Conservation (phyloP, 305 asterid species). For the Plantago coronopus region DNA sequence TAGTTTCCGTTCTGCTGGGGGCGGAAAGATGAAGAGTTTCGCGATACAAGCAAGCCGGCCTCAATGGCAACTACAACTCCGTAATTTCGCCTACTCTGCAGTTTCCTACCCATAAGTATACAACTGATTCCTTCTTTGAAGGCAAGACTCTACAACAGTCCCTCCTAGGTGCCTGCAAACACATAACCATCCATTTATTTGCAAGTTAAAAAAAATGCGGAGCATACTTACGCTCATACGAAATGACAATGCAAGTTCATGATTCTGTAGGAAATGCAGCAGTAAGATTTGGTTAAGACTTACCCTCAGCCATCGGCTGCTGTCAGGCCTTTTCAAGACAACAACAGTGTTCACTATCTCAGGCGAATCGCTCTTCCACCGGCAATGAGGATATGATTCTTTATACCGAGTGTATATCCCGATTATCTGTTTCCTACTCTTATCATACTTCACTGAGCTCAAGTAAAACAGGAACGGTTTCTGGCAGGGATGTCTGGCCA, state of each 20-base stretch:
- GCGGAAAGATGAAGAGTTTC: too few relatives aligned
- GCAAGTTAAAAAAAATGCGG: not conserved
- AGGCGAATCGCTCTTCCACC: conserved; percentile 67
- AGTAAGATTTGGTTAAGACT: not conserved
- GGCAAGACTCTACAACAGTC: conserved; percentile 85
- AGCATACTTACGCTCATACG: not conserved
- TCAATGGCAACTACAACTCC: conserved; percentile 31
- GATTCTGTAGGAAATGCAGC: not conserved
- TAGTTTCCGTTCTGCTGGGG: not conserved
- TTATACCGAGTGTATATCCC: conserved; percentile 58
- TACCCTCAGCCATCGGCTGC: conserved; percentile 73
- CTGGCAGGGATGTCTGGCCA: conserved; percentile 80
- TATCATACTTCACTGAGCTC: conserved; percentile 50
- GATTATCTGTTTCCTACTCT: conserved; percentile 47
- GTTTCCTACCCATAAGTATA: conserved; percentile 73
- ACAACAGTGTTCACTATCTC: conserved; percentile 46
- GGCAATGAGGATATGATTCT: conserved; percentile 55
- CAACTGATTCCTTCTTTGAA: conserved; percentile 40
- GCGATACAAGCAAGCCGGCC: not conserved
- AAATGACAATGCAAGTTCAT: not conserved
- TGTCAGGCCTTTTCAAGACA: conserved; percentile 65
- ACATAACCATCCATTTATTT: conserved; percentile 13
- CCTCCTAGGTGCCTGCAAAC: conserved; percentile 85
- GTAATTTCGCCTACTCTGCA: conserved; percentile 68
- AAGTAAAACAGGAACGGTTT: conserved; percentile 75